Evolutionary conservation across 352 stramenopile species (phyloP), one percentile per base, ranked within the genome.

Genomic region (Phytophthora tentaculata): DNA sequence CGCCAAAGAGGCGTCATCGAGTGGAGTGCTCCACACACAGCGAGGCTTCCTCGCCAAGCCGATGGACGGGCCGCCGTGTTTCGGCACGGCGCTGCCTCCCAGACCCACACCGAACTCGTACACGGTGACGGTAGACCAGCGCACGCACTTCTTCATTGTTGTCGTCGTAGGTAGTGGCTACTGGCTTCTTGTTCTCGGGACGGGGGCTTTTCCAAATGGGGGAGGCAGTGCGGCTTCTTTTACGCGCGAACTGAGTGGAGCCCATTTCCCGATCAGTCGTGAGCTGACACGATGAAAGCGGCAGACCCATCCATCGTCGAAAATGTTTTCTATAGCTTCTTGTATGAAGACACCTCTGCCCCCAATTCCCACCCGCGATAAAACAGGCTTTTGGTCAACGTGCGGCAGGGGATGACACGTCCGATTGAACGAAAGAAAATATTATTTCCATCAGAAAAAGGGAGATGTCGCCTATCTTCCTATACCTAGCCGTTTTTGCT

Each of bases 71-170:
- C 81, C 81, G 41, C 81, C 81, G 43, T 76, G 79, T 49, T 77
- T 81, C 20, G 81, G 81, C 39, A 89, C 71, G 0, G 81, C 64
- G 49, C 77, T 85, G 52, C 79, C 79, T 58, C 81, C 79, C 16
- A 88, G 56, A 1, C 66, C 79, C 13, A 89, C 79, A 54, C 77
- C 77, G 56, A 88, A 88, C 65, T 89, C 81, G 63, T 88, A 89
- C 29, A 89, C 81, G 26, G 81, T 89, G 57, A 89, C 54, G 45
- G 77, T 88, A 8, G 79, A 86, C 76, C 76, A 89, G 23, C 79
- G 79, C 56, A 88, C 81, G 44, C 74, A 60, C 70, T 89, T 89
- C 52, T 71, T 74, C 67, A 76, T 78, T 9, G 43, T 56, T 28
- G 39, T 47, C 14, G 23, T 14, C 14, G 23, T 14, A 19, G 19